phyloP scores from a whole-genome alignment of 2,329 filamentous ascomycete genomes.

The Penicillium freii region DNA sequence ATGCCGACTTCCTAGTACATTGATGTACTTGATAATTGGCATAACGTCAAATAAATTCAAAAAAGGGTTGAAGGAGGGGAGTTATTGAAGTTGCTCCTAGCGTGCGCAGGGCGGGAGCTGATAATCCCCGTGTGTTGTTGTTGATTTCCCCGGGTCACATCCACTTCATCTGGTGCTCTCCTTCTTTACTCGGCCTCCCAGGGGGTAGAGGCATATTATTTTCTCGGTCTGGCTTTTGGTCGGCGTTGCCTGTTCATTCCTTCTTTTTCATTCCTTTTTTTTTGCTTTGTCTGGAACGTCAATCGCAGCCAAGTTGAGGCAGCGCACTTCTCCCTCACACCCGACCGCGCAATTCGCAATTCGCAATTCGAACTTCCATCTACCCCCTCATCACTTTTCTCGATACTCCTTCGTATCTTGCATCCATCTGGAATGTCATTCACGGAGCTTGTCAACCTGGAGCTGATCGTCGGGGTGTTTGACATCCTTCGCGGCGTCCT shows the following conservation, averaged over 20 bases:
- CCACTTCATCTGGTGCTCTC: constrained; percentile 1
- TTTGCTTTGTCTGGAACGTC: not conserved
- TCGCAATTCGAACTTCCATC: constrained; percentile 10
- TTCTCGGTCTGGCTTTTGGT: constrained; percentile 10
- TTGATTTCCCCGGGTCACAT: constrained; percentile 10
- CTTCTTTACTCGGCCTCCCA: constrained; percentile 13
- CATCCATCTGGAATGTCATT: constrained; percentile 36
- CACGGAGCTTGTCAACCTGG: constrained; percentile 31
- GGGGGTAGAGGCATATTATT: constrained; percentile 2
- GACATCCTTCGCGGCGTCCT: constrained; percentile 29
- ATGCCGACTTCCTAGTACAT: not conserved
- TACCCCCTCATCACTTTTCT: constrained; percentile 9
- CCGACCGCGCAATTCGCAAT: constrained; percentile 1
- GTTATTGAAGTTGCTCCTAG: constrained; percentile 23
- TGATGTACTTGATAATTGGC: not conserved
- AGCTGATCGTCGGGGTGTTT: constrained; percentile 35
- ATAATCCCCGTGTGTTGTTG: constrained; percentile 13
- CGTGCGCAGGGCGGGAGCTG: constrained; percentile 18
- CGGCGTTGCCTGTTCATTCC: constrained; percentile 3
- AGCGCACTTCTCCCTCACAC: constrained; percentile 4
- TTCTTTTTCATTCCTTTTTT: constrained; percentile 6
- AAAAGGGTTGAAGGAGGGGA: constrained; percentile 1
- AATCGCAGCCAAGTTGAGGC: constrained; percentile 8
- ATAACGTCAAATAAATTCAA: not conserved
- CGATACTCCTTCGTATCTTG: constrained; percentile 15